phyloP scores from a whole-genome alignment of 352 stramenopile genomes.

The Phytophthora lateralis region DNA sequence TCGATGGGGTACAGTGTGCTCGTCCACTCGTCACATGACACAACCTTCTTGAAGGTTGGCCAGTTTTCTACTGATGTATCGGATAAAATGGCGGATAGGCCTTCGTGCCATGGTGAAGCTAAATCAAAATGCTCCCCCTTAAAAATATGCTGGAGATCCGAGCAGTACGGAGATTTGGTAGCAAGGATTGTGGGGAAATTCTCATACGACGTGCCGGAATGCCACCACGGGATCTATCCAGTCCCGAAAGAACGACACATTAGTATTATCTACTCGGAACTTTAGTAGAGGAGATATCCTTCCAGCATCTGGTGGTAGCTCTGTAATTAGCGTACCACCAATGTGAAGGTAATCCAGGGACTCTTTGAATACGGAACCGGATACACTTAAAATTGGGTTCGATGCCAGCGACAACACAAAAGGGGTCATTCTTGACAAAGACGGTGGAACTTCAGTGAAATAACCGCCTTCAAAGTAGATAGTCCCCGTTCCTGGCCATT shows the following conservation, averaged over 20 bases:
- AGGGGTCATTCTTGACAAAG: conserved; percentile 13
- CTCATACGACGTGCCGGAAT: background rate
- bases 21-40: conserved; percentile 1
- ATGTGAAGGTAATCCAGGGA: conserved; percentile 14
- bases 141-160: conserved; percentile 8
- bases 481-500: conserved; percentile 30
- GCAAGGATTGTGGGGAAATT: conserved; percentile 13
- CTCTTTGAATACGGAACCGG: background rate
- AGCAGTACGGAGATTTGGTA: conserved; percentile 12
- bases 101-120: background rate
- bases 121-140: background rate
- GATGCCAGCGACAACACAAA: conserved; percentile 13
- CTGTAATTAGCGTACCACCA: conserved; percentile 18
- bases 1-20: conserved; percentile 1
- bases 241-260: conserved; percentile 25
- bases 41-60: background rate
- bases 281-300: conserved; percentile 4
- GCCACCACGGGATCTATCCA: conserved; percentile 17
- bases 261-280: conserved; percentile 19
- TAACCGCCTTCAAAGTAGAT: conserved; percentile 19
- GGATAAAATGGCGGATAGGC: background rate
- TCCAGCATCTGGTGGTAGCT: conserved; percentile 7
- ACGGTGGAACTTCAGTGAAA: conserved; percentile 8
- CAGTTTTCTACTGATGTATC: conserved; percentile 3
- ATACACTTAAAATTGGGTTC: conserved; percentile 21